Base-by-base conservation (phyloP, 371 early-diverging fungal genomes). In the Chytridiales sp. region DNA sequence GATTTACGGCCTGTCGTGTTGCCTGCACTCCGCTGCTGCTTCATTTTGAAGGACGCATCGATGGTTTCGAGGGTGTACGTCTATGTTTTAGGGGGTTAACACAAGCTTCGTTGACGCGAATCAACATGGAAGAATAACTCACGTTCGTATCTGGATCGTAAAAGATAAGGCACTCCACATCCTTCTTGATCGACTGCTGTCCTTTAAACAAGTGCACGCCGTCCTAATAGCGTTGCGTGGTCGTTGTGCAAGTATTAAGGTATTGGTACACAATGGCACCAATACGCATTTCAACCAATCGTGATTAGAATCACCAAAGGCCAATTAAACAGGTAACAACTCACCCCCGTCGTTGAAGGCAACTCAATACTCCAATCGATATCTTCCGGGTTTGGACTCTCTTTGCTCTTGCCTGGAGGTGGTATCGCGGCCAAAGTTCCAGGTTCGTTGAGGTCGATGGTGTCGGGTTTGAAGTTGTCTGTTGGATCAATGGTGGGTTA, bases 31-130 rank as follows among this genome's bases (percentile, higher is more conserved):
- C n/a, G n/a, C n/a, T n/a, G n/a, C n/a, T n/a, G 27, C 6, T 22
- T 9, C 4, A 32, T 29, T 9, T 32, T 5, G 6, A 48, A 11
- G 4, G 48, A 30, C 19, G 48, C 8, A 32, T 48, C 48, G 5
- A 48, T 27, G 29, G 48, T 27, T 48, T 48, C 48, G 11, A 48
- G 48, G 27, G 48, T 48, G 29, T 48, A 48, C 48, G 48, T 48
- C 48, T 48, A 24, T n/a, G n/a, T n/a, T n/a, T 6, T 48, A 5
- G 22, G 27, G 13, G 5, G 48, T 48, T 27, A 26, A 8, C 26
- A 24, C 13, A 48, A 27, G 19, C 4, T 5, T 6, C 9, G 5
- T 30, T 15, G 26, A 22, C 4, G 48, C 32, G 13, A 15, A 15
- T 5, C 9, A 44, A 19, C 21, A 44, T 44, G 48, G n/a, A n/a